phyloP scores from a whole-genome alignment of 495 filamentous ascomycete genomes.

The Penicillium canescens region DNA sequence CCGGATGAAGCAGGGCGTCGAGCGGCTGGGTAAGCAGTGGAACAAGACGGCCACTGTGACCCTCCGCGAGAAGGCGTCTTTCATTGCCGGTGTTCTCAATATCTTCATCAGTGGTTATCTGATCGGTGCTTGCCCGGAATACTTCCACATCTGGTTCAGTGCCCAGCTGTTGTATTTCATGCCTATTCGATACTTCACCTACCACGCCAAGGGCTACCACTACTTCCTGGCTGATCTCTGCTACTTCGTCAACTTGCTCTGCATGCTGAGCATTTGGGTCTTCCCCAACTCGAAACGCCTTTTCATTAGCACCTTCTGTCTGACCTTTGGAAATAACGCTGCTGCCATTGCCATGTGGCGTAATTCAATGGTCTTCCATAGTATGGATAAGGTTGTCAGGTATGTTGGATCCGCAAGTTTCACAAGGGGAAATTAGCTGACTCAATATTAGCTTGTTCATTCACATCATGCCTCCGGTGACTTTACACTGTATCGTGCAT shows the following conservation, averaged over 20 bases:
- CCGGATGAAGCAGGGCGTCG: conserved; percentile 84
- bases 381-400: conserved; percentile 92
- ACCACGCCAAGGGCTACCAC: conserved; percentile 87
- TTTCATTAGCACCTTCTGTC: conserved; percentile 89
- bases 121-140: conserved; percentile 81
- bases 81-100: conserved; percentile 94
- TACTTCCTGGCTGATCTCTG: conserved; percentile 97
- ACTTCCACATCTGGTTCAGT: conserved; percentile 92
- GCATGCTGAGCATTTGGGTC: conserved; percentile 81
- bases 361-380: conserved; percentile 97
- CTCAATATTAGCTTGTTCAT: conserved; percentile 74
- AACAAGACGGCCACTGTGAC: conserved; percentile 86
- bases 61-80: conserved; percentile 88
- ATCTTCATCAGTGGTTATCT: conserved; percentile 95
- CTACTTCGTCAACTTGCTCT: conserved; percentile 94
- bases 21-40: conserved; percentile 82
- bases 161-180: conserved; percentile 86
- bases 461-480: conserved; percentile 96
- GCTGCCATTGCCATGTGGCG: conserved; percentile 99
- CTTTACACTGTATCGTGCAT: conserved; percentile 90
- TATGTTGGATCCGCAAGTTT: conserved; percentile 22
- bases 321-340: conserved; percentile 94
- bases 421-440: conserved; percentile 9
- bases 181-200: conserved; percentile 90
- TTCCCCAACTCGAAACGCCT: conserved; percentile 89